These are phyloP conservation scores for Curvularia spicifera DNA, from an alignment of 2,329 filamentous ascomycete species.

Conservation along the genomic window DNA sequence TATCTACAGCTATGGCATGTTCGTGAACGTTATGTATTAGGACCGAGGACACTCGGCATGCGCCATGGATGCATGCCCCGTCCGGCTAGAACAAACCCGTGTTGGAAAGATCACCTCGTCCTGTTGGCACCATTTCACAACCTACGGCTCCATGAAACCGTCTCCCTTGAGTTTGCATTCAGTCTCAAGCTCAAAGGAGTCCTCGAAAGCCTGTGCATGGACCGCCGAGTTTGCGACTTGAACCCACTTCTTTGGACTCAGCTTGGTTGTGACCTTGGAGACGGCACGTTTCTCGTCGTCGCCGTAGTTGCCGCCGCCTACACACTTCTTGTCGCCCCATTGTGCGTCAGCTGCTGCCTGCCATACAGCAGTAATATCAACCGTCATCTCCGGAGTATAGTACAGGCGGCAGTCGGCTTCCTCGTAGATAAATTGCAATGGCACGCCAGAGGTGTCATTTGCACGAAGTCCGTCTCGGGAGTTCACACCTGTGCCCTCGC, in stretches of 20 bases:
- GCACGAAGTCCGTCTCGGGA: slow-evolving; percentile 44
- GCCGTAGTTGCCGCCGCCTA: slow-evolving; percentile 30
- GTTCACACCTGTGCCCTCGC: slow-evolving; percentile 39
- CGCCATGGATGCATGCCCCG: neutral
- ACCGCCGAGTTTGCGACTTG: slow-evolving; percentile 25
- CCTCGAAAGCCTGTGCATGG: slow-evolving; percentile 33
- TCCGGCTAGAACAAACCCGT: neutral
- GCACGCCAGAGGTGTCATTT: slow-evolving; percentile 41
- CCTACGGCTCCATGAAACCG: slow-evolving; percentile 47
- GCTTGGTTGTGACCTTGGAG: slow-evolving; percentile 32
- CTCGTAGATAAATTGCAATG: slow-evolving; percentile 51
- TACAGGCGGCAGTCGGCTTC: slow-evolving; percentile 50
- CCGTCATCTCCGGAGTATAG: slow-evolving; percentile 52
- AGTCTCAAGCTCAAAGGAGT: slow-evolving; percentile 40
- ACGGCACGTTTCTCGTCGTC: slow-evolving; percentile 25
- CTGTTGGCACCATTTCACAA: neutral
- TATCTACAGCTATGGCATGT: slow-evolving; percentile 1
- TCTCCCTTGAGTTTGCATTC: slow-evolving; percentile 35
- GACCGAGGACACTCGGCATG: neutral
- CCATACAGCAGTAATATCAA: slow-evolving; percentile 48
- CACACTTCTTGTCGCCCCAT: slow-evolving; percentile 45
- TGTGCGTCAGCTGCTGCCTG: slow-evolving; percentile 48
- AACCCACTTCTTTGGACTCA: slow-evolving; percentile 25
- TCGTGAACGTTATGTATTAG: slow-evolving; percentile 1
- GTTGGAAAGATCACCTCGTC: neutral